A percentile compares a stretch with the other conserved stretches of the same genome.
These are phyloP conservation scores for Neophaeococcomyces aloes DNA, from an alignment of 2,329 filamentous ascomycete species.

Conservation along the genomic window DNA sequence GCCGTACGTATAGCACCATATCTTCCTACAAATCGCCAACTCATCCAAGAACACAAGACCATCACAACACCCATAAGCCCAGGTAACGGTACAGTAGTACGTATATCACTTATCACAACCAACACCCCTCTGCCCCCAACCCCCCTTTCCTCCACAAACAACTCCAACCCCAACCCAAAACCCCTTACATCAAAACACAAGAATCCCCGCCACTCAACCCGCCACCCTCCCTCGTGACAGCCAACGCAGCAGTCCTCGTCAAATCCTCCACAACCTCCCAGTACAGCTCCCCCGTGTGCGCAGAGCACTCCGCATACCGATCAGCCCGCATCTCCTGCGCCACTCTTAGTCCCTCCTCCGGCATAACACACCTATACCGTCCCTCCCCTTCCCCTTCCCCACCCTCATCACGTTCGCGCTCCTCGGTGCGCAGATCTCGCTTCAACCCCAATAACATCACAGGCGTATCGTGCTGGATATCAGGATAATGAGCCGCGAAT, in stretches of 20 bases:
- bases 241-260: slow-evolving; percentile 47
- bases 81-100: too few species aligned
- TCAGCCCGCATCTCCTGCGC: slow-evolving; percentile 52
- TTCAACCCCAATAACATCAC: slow-evolving; percentile 51
- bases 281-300: slow-evolving; percentile 50
- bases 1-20: too few species aligned
- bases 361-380: slow-evolving; percentile 26
- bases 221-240: slow-evolving; percentile 45
- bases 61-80: too few species aligned
- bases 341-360: slow-evolving; percentile 42
- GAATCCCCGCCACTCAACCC: slow-evolving; percentile 35
- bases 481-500: slow-evolving; percentile 38
- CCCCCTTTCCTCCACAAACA: too few species aligned
- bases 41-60: too few species aligned
- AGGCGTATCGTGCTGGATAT: slow-evolving; percentile 38
- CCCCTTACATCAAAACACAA: slow-evolving; percentile 32
- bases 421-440: slow-evolving; percentile 40
- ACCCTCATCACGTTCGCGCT: too few species aligned
- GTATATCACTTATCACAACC: too few species aligned
- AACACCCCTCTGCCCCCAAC: too few species aligned
- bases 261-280: slow-evolving; percentile 52
- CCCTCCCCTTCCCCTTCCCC: slow-evolving; percentile 15
- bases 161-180: too few species aligned
- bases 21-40: too few species aligned
- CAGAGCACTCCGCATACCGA: slow-evolving; percentile 53